phyloP scores from a whole-genome alignment of 2,329 filamentous ascomycete species.

The Sclerotinia borealis region DNA sequence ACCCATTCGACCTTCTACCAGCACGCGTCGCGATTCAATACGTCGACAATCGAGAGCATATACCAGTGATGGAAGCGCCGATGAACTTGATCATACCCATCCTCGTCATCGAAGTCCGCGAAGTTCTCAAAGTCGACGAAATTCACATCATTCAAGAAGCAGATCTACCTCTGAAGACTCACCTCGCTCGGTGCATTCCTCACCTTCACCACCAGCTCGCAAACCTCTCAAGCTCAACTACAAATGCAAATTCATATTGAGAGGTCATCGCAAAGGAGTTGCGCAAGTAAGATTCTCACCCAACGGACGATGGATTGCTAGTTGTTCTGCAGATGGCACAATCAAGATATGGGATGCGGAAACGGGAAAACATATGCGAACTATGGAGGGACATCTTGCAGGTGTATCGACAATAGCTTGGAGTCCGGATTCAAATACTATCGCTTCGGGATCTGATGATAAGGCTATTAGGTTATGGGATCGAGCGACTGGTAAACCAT shows the following conservation, averaged over 20 bases:
- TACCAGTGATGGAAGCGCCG: conserved; percentile 25
- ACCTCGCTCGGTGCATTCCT: conserved; percentile 25
- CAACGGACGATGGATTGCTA: conserved; percentile 83
- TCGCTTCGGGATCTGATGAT: conserved; percentile 92
- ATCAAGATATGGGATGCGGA: conserved; percentile 84
- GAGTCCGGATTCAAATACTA: conserved; percentile 79
- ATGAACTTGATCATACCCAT: conserved; percentile 29
- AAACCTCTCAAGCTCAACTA: conserved; percentile 30
- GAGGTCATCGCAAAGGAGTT: conserved; percentile 72
- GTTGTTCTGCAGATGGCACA: conserved; percentile 81
- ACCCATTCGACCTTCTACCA: conserved; percentile 31
- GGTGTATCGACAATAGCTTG: conserved; percentile 92
- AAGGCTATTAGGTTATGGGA: conserved; percentile 96
- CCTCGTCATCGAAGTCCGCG: conserved; percentile 14
- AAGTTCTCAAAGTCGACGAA: conserved; percentile 1
- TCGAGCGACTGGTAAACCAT: conserved; percentile 52
- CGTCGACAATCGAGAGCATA: conserved; percentile 22
- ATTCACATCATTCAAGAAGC: conserved; percentile 15
- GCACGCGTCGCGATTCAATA: conserved; percentile 19
- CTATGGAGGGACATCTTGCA: conserved; percentile 86
- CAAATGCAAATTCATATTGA: conserved; percentile 61
- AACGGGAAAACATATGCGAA: conserved; percentile 76
- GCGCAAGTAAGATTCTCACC: conserved; percentile 88
- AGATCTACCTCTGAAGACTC: conserved; percentile 22
- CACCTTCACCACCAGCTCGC: conserved; percentile 21